Evolutionary conservation across 1,284 basidiomycete species (phyloP).

Genomic region (Dichomitus squalens): DNA sequence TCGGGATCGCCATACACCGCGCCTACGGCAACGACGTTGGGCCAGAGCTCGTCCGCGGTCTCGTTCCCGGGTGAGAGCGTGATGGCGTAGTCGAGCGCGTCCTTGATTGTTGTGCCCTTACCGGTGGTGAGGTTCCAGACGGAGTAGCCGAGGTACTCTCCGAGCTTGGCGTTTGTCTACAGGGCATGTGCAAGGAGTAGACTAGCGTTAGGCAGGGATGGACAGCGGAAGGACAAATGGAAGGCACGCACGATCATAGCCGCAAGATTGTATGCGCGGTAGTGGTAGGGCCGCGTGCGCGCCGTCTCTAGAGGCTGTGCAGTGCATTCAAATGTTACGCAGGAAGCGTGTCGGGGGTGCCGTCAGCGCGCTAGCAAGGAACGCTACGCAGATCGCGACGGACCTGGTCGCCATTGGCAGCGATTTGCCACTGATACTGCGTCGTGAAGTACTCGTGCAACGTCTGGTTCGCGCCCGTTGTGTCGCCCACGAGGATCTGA

Average conservation of each 20-base stretch:
- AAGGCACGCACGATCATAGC: constrained; percentile 62
- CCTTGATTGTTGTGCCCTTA: constrained; percentile 54
- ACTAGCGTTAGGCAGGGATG: not conserved
- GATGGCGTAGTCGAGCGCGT: constrained; percentile 60
- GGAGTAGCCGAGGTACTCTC: constrained; percentile 43
- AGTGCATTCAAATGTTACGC: not conserved
- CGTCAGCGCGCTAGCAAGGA: not conserved
- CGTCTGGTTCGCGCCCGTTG: constrained; percentile 33
- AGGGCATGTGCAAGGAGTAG: not conserved
- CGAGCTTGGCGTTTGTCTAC: constrained; percentile 62
- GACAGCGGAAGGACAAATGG: too few relatives aligned
- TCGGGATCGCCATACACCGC: constrained; percentile 55
- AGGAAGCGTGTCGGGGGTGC: too few relatives aligned
- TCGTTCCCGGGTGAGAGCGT: constrained; percentile 30
- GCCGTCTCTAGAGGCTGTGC: constrained; percentile 58
- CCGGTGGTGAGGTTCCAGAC: constrained; percentile 52
- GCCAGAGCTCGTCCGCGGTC: constrained; percentile 23
- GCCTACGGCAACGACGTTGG: constrained; percentile 50
- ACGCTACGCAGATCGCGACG: not conserved
- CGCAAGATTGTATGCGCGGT: constrained; percentile 66
- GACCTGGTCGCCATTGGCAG: constrained; percentile 41
- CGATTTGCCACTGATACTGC: constrained; percentile 40
- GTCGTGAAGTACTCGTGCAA: constrained; percentile 39
- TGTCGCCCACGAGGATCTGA: constrained; percentile 38
- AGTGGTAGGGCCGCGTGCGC: constrained; percentile 65